Percentiles rank a stretch among this genome's conserved stretches.
Evolutionary conservation across 2,329 filamentous ascomycete species (phyloP).

Genomic region (Diaporthe citrichinensis): DNA sequence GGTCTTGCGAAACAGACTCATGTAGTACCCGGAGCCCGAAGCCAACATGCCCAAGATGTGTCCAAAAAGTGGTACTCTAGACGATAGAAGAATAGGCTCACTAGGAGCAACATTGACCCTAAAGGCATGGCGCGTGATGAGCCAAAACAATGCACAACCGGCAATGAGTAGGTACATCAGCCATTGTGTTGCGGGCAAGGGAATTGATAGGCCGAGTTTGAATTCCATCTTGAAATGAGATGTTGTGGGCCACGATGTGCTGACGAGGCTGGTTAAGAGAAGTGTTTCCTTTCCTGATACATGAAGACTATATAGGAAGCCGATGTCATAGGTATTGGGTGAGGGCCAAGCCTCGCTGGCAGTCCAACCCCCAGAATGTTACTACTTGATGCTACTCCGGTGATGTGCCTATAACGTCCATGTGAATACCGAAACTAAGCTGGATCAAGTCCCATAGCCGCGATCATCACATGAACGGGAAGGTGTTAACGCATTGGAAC

Average conservation of each 20-base stretch:
- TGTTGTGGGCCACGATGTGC: background rate
- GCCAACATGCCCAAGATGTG: constrained; percentile 6
- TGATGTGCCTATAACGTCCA: background rate
- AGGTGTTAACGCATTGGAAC: background rate
- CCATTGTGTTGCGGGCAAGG: background rate
- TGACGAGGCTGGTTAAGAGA: background rate
- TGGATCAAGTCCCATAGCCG: constrained; percentile 3
- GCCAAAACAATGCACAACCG: background rate
- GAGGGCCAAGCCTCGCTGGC: background rate
- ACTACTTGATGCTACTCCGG: background rate
- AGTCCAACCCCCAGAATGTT: background rate
- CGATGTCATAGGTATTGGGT: background rate
- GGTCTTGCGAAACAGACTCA: constrained; percentile 13
- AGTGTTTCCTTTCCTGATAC: background rate
- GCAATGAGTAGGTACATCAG: background rate
- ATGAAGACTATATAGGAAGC: background rate
- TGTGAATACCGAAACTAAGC: background rate
- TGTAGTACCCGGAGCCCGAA: constrained; percentile 4
- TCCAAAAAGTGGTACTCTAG: background rate
- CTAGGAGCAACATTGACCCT: background rate
- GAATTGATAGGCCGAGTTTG: background rate
- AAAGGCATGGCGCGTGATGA: background rate
- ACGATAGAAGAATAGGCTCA: background rate
- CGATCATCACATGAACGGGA: background rate
- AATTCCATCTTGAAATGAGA: background rate